These are phyloP conservation scores for Kwoniella heveanensis DNA, from an alignment of 768 basidiomycete species.

Conservation along the genomic window DNA sequence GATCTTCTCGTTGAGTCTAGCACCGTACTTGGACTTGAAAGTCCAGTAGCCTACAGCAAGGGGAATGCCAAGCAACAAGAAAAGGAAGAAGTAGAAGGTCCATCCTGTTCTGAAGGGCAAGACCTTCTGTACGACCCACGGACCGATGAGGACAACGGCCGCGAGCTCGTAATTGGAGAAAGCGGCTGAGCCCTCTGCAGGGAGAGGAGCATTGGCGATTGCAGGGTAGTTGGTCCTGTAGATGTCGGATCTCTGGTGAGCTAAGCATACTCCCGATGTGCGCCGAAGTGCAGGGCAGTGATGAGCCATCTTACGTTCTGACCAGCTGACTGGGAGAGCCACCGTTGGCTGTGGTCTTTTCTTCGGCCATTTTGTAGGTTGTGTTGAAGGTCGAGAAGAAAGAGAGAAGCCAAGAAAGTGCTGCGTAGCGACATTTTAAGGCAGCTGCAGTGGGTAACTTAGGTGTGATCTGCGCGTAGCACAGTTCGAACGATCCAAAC, in stretches of 20 bases:
- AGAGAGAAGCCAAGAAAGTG: background rate
- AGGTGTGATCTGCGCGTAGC: no score
- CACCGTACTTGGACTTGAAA: constrained; percentile 76
- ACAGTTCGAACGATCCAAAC: no score
- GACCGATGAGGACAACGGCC: constrained; percentile 72
- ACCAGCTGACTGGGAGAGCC: constrained; percentile 1
- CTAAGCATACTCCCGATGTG: no score
- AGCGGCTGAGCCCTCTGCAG: constrained; percentile 55
- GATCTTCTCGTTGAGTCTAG: constrained; percentile 77
- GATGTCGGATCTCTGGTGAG: background rate
- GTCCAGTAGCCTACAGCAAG: constrained; percentile 86
- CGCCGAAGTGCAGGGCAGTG: no score
- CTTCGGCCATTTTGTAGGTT: constrained; percentile 17
- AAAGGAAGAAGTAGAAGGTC: constrained; percentile 79
- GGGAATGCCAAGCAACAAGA: constrained; percentile 73
- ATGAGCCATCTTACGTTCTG: constrained; percentile 14
- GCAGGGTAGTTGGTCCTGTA: constrained; percentile 47
- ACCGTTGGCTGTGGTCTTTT: constrained; percentile 15
- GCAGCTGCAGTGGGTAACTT: no score
- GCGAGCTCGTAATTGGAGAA: constrained; percentile 66
- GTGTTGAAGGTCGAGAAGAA: background rate
- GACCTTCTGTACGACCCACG: constrained; percentile 79
- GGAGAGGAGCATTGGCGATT: constrained; percentile 54
- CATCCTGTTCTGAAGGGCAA: constrained; percentile 83
- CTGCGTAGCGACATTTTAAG: background rate